A percentile compares a stretch with the other conserved stretches of the same genome.
Evolutionary conservation across 2,329 filamentous ascomycete genomes (phyloP).

Genomic region (Cladosporium sp.): DNA sequence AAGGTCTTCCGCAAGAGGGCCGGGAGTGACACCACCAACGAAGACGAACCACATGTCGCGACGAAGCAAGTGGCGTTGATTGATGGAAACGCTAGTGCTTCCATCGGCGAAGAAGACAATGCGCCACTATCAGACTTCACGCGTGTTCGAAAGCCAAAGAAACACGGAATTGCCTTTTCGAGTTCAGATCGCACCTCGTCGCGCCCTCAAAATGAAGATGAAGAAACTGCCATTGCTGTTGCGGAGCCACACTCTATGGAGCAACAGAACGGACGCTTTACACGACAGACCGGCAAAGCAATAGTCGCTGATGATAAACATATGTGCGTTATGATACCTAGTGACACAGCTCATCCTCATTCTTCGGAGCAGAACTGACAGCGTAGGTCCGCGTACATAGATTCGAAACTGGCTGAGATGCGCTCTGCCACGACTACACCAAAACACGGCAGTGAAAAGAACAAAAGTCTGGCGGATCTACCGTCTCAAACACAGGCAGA

Average conservation of each 20-base stretch:
- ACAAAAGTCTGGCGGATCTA: not conserved
- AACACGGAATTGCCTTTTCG: slow-evolving; percentile 28
- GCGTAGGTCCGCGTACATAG: slow-evolving; percentile 79
- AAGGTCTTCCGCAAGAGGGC: slow-evolving; percentile 47
- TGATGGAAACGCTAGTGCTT: not conserved
- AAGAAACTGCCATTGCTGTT: slow-evolving; percentile 32
- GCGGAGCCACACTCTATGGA: slow-evolving; percentile 28
- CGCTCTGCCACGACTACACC: slow-evolving; percentile 17
- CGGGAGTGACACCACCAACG: slow-evolving; percentile 23
- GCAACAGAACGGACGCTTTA: slow-evolving; percentile 57
- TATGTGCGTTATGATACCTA: slow-evolving; percentile 59
- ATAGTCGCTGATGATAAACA: slow-evolving; percentile 64
- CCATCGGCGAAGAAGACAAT: not conserved
- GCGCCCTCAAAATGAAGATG: slow-evolving; percentile 33
- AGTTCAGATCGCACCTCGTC: slow-evolving; percentile 11
- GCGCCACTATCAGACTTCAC: not conserved
- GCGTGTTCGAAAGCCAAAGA: slow-evolving; percentile 20
- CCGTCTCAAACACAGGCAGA: no score
- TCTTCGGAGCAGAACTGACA: slow-evolving; percentile 52
- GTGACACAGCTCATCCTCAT: not conserved
- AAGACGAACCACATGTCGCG: not conserved
- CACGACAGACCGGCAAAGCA: slow-evolving; percentile 65
- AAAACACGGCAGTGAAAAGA: not conserved
- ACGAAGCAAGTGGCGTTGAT: not conserved
- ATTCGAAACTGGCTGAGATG: slow-evolving; percentile 67